Evolutionary conservation across 495 filamentous ascomycete genomes (phyloP).

Genomic region (Tuber magnatum): DNA sequence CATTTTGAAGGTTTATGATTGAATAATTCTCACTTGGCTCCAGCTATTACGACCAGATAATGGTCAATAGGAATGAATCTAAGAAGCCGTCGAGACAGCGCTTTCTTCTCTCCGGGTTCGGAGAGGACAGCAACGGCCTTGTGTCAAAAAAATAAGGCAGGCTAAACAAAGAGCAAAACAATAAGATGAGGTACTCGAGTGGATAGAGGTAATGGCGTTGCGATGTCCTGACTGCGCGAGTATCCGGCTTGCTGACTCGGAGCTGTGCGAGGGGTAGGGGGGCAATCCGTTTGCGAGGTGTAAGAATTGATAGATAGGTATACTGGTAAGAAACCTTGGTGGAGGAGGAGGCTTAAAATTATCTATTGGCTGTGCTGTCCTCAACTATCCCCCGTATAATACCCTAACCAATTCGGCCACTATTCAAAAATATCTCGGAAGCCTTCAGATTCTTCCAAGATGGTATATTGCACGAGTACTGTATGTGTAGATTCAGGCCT

Average conservation of each 20-base stretch:
- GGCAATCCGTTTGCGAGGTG: not conserved
- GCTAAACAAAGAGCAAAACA: not conserved
- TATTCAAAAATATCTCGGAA: not conserved
- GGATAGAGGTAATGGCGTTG: not conserved
- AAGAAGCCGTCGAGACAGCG: not conserved
- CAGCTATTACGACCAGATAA: not conserved
- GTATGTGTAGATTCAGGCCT: not conserved
- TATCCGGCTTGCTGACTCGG: not conserved
- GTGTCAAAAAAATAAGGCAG: not conserved
- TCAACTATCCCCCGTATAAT: not conserved
- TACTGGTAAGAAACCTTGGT: not conserved
- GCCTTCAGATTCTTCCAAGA: not conserved
- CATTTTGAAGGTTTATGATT: slow-evolving; percentile 26
- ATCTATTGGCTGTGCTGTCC: not conserved
- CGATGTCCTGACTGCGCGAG: not conserved
- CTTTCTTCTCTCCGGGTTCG: not conserved
- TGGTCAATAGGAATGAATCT: not conserved
- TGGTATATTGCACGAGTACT: not conserved
- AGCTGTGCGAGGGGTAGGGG: not conserved
- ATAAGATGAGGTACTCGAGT: not conserved
- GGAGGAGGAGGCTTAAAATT: not conserved
- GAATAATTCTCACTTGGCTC: slow-evolving; percentile 4
- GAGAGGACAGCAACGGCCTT: not conserved
- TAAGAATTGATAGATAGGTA: not conserved
- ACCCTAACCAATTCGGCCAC: not conserved